Evolutionary conservation across 2,329 filamentous ascomycete genomes (phyloP), one percentile per base, ranked within the genome.

Genomic region (Cladorrhinum sp.): DNA sequence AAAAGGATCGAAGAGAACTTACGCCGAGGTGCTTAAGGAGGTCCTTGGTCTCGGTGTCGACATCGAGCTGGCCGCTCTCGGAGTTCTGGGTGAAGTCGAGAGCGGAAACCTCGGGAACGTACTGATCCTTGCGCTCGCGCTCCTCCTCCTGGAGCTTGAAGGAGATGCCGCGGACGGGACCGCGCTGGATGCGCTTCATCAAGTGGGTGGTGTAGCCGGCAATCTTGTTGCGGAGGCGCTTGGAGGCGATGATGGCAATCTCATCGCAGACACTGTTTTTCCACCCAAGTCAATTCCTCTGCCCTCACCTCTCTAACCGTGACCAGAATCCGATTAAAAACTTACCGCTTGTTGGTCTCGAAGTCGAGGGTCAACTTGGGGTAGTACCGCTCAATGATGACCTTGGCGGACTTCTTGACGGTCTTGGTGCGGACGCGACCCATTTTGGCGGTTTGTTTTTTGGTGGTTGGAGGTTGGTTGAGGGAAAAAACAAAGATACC

Each of bases 141-240:
- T 99, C 95, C 86, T 99, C 95, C 86, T 99, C 95, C 85, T 99
- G 95, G 65, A 99, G 91, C 88, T 99, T 99, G 93, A 99, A 99
- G 81, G 96, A 99, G 83, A 99, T 99, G 86, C 95, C 95, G 75
- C 95, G 96, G 81, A 99, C 95, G 70, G 95, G 95, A 70, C 95
- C 95, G 80, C 95, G 92, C 86, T 98, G 95, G 74, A 99, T 99
- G 82, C 95, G 95, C 89, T 98, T 98, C 96, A 99, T 99, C 82
- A 96, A 80, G 79, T 96, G 92, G 71, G 95, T 98, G 74, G 94
- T 96, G 88, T 96, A 98, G 75, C 95, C 95, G 76, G 95, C 93
- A 84, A 96, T 96, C 91, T 99, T 99, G 90, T 99, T 99, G 84
- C 95, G 89, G 75, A 99, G 90, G 78, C 96, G 89, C 91, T 99